Conservation (phyloP, 192 early-diverging fungal genomes). For the Entomortierella chlamydospora region DNA sequence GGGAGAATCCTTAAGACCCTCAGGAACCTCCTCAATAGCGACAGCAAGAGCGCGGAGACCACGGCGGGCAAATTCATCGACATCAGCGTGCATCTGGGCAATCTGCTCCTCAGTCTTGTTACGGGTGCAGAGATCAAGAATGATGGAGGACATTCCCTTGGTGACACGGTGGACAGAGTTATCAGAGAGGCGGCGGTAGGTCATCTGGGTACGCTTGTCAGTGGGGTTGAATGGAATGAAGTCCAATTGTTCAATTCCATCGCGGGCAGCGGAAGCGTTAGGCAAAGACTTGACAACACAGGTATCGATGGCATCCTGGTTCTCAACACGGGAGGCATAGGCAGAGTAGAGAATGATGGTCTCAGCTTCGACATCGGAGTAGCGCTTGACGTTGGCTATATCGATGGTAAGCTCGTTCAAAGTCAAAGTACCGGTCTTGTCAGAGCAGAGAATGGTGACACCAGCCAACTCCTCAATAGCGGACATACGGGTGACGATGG, state of each 20-base stretch:
- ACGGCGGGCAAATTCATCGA: constrained; percentile 58
- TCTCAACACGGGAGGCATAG: constrained; percentile 81
- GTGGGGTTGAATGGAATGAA: constrained; percentile 83
- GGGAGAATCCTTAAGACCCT: constrained; percentile 66
- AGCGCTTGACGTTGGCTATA: constrained; percentile 74
- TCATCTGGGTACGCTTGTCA: constrained; percentile 81
- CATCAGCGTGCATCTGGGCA: constrained; percentile 68
- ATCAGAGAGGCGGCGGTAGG: constrained; percentile 72
- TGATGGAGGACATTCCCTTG: constrained; percentile 82
- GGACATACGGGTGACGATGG: constrained; percentile 83
- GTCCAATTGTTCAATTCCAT: constrained; percentile 73
- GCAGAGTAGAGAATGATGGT: constrained; percentile 75
- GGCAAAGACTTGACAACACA: constrained; percentile 76
- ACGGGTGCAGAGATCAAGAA: constrained; percentile 77
- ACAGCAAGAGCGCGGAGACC: constrained; percentile 78
- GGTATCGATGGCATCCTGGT: constrained; percentile 86
- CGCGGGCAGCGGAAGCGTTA: constrained; percentile 65
- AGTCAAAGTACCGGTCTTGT: constrained; percentile 97
- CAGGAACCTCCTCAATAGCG: constrained; percentile 75
- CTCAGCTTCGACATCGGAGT: constrained; percentile 70
- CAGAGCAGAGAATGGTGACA: constrained; percentile 88
- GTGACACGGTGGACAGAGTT: constrained; percentile 74
- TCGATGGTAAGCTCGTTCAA: constrained; percentile 85
- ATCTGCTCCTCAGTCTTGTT: constrained; percentile 73
- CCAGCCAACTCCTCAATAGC: constrained; percentile 86